phyloP scores from a whole-genome alignment of 78 protist genomes.

The Chrysochromulina tobinii region DNA sequence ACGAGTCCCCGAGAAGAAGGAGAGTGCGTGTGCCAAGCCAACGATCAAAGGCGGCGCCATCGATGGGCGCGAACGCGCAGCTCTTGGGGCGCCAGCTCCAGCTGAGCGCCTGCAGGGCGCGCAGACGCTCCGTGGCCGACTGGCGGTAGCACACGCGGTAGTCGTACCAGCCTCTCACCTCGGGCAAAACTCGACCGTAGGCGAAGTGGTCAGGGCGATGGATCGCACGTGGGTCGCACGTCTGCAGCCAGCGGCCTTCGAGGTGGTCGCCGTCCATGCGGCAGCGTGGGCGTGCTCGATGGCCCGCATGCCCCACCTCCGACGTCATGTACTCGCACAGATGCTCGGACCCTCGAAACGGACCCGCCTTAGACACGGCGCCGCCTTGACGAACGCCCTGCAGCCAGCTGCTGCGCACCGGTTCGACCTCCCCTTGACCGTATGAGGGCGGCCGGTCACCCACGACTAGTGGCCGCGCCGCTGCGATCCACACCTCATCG shows the following conservation, averaged over 20 bases:
- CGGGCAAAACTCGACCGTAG: neutral
- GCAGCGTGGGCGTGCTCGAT: neutral
- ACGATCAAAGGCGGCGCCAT: neutral
- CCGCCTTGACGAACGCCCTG: too few relatives aligned
- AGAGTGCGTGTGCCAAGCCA: neutral
- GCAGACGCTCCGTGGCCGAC: constrained; percentile 13
- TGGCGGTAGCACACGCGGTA: constrained; percentile 7
- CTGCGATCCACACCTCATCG: too few relatives aligned
- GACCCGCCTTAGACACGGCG: too few relatives aligned
- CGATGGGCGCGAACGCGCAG: neutral
- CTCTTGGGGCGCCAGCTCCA: neutral
- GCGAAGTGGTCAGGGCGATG: constrained; percentile 14
- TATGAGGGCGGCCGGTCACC: too few relatives aligned
- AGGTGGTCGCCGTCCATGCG: constrained; percentile 13
- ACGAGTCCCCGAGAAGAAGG: constrained; percentile 7
- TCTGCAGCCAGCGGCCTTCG: constrained; percentile 3
- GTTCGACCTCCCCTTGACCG: too few relatives aligned
- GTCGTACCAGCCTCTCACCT: neutral
- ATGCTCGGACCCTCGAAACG: neutral
- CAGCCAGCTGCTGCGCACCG: too few relatives aligned
- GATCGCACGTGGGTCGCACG: neutral
- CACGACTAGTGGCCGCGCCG: too few relatives aligned
- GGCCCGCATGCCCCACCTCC: neutral
- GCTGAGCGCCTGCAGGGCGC: neutral
- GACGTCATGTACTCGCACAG: constrained; percentile 1